Conservation (phyloP, 306 rosid species). For the Quercus berberidifolia region DNA sequence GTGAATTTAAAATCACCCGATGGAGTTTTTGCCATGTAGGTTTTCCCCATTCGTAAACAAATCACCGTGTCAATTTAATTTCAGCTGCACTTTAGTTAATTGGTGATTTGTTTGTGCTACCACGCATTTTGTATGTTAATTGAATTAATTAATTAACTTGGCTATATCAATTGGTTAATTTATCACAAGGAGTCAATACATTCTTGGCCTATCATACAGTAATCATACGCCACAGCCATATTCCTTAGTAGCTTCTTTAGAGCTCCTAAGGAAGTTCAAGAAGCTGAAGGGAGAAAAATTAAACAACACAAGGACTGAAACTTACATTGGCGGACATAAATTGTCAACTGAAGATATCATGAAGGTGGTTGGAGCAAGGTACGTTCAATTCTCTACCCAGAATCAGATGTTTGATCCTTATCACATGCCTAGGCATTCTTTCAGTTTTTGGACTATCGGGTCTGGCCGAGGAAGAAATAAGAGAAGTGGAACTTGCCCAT, state of each 20-base stretch:
- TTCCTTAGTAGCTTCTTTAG: constrained; percentile 40
- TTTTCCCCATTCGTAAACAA: too few relatives aligned
- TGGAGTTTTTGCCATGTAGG: too few relatives aligned
- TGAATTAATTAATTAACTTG: too few relatives aligned
- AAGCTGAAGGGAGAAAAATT: constrained; percentile 29
- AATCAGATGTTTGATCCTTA: constrained; percentile 36
- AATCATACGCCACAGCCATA: constrained; percentile 21
- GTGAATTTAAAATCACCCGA: too few relatives aligned
- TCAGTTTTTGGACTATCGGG: constrained; percentile 38
- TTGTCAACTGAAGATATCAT: constrained; percentile 64
- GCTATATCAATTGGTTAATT: too few relatives aligned
- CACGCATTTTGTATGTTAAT: too few relatives aligned
- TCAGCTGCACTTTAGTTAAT: too few relatives aligned
- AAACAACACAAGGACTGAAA: neutral
- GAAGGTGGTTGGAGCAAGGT: constrained; percentile 73
- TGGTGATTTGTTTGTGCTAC: too few relatives aligned
- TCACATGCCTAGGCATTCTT: constrained; percentile 47
- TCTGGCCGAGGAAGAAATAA: constrained; percentile 48
- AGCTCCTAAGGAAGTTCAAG: constrained; percentile 46
- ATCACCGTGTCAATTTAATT: too few relatives aligned
- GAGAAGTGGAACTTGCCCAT: constrained; percentile 72
- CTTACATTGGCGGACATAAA: constrained; percentile 13
- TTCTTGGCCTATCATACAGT: neutral
- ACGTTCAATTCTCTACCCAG: constrained; percentile 36
- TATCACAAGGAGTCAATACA: too few relatives aligned